Percentiles rank a stretch among this genome's conserved stretches.
These are phyloP conservation scores for Pseudocercospora vitis DNA, from an alignment of 2,329 filamentous ascomycete species.

Conservation along the genomic window DNA sequence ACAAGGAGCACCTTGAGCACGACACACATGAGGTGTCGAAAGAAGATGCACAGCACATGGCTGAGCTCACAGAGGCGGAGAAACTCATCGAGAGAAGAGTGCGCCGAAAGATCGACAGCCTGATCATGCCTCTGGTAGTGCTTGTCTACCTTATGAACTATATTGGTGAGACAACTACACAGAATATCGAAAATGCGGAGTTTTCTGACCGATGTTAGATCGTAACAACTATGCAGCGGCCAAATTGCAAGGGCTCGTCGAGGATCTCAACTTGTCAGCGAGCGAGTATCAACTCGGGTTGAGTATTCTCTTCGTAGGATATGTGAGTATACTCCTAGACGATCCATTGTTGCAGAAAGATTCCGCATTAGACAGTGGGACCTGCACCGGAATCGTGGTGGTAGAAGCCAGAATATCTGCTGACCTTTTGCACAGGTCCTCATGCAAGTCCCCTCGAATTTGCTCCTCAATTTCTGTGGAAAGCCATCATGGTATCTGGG, in stretches of 20 bases:
- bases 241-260: constrained; percentile 63
- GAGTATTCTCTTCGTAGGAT: constrained; percentile 62
- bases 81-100: constrained; percentile 54
- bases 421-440: constrained; percentile 27
- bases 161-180: constrained; percentile 16
- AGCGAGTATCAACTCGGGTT: constrained; percentile 62
- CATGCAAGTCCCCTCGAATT: constrained; percentile 60
- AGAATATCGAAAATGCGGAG: too few species aligned
- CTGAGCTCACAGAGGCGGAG: constrained; percentile 35
- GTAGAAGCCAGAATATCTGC: too few species aligned
- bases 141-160: constrained; percentile 54
- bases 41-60: constrained; percentile 31
- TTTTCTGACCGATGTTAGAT: constrained; percentile 17
- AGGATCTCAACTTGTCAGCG: constrained; percentile 57
- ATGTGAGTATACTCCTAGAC: too few species aligned
- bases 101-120: constrained; percentile 68
- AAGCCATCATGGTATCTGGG: constrained; percentile 63
- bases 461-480: constrained; percentile 67
- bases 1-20: constrained; percentile 32
- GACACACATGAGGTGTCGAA: constrained; percentile 23
- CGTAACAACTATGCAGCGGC: constrained; percentile 65
- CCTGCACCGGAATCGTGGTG: too few species aligned
- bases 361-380: too few species aligned
- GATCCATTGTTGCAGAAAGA: too few species aligned
- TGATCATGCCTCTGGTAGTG: constrained; percentile 69